Conservation (phyloP, 805 yeast species). For the Wickerhamomyces pijperi region DNA sequence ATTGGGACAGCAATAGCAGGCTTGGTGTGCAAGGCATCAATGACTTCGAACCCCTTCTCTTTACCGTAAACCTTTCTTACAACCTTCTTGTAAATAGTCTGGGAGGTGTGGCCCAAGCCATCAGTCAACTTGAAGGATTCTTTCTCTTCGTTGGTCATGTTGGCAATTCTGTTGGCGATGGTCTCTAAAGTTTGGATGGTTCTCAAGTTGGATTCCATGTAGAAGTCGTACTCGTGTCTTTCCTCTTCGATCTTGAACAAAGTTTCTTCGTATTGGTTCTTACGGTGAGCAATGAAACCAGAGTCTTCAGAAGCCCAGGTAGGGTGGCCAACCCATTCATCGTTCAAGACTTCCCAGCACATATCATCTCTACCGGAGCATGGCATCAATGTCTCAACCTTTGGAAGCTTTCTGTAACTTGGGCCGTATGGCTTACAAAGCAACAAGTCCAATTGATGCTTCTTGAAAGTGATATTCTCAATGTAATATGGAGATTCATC, state of each 20-base stretch:
- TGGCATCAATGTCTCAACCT: constrained; percentile 91
- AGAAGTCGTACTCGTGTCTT: constrained; percentile 92
- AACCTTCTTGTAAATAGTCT: constrained; percentile 87
- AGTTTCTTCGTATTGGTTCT: constrained; percentile 95
- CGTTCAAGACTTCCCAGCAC: constrained; percentile 98
- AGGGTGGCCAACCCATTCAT: constrained; percentile 99
- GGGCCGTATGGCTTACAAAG: constrained; percentile 94
- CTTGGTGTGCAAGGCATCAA: constrained; percentile 88
- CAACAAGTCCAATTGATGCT: constrained; percentile 82
- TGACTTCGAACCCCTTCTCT: constrained; percentile 92
- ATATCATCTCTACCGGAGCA: constrained; percentile 97
- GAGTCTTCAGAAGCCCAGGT: constrained; percentile 99
- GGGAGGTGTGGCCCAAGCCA: constrained; percentile 86
- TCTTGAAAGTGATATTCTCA: constrained; percentile 78
- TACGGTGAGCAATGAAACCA: constrained; percentile 97
- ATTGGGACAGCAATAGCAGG: constrained; percentile 95
- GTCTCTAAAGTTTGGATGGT: constrained; percentile 94
- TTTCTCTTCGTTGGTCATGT: constrained; percentile 87
- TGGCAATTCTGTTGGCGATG: constrained; percentile 84
- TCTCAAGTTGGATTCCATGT: constrained; percentile 88
- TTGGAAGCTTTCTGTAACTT: constrained; percentile 84
- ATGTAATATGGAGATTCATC: constrained; percentile 78
- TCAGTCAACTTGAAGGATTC: constrained; percentile 78
- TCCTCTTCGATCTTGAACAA: constrained; percentile 93
- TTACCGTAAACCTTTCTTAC: constrained; percentile 86